Evolutionary conservation across 768 basidiomycete genomes (phyloP), one percentile per base, ranked within the genome.

Genomic region (Termitomyces sp.): DNA sequence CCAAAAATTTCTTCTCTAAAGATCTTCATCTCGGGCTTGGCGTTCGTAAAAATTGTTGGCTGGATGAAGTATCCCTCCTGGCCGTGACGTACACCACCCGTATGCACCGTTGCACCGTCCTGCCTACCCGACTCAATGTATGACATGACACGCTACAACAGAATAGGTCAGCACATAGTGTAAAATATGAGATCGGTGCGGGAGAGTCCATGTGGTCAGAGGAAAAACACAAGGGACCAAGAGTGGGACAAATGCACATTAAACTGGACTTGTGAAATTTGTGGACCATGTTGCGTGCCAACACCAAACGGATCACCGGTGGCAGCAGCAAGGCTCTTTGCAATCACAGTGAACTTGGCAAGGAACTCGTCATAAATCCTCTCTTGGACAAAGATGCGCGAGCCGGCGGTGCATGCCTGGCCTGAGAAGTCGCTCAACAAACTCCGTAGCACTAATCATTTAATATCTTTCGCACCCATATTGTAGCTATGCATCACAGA

Each of bases 361-460:
- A 93, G 71, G 78, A 95, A 95, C 63, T 85, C 71, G 70, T 93
- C 89, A 69, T 94, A 94, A 63, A 94, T 84, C 6, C 76, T 73
- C 53, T 83, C 84, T 62, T 94, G 92, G 12, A 95, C 89, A 67
- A 83, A 94, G 61, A 95, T 87, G 50, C 94, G 83, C 14, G 91
- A 88, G 13, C 92, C 89, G 7, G 92, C 92, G 62, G 83, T 83
- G 74, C 93, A 95, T n/a, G 81, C 74, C 73, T 95, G 93, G 27
- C 61, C 61, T 62, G 13, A n/a, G 30, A 30, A 51, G 9, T 32
- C 24, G 13, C 20, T 42, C 14, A 42, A 27, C 34, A 26, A 27
- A 30, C 18, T 40, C 13, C 26, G 7, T 27, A 1, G 30, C 9
- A 32, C 14, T 4, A 10, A 3, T 24, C 5, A 16, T 6, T 33